Evolutionary conservation across 495 filamentous ascomycete genomes (phyloP).

Genomic region (Thermothielavioides terrestris): DNA sequence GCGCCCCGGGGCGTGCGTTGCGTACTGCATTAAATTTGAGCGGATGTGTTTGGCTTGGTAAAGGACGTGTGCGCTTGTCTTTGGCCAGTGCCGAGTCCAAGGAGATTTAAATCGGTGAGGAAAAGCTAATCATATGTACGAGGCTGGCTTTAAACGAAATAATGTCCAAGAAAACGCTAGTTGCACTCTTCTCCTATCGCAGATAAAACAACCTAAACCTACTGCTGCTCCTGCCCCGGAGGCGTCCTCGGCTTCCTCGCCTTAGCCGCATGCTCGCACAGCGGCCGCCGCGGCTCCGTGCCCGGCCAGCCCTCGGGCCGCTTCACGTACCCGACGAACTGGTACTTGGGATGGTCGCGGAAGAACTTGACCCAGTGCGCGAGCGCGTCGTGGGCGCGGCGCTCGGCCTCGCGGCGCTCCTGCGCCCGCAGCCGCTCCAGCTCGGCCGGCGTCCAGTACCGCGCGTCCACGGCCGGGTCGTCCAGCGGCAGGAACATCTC

Average conservation of each 20-base stretch:
- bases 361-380: slow-evolving; percentile 71
- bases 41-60: not conserved
- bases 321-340: slow-evolving; percentile 59
- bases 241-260: slow-evolving; percentile 33
- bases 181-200: too few species aligned
- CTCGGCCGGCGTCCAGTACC: slow-evolving; percentile 43
- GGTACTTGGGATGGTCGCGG: slow-evolving; percentile 63
- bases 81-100: not conserved
- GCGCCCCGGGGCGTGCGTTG: not conserved
- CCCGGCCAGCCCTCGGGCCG: slow-evolving; percentile 39
- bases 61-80: not conserved
- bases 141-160: too few species aligned
- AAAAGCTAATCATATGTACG: too few species aligned
- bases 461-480: slow-evolving; percentile 47
- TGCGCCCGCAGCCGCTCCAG: slow-evolving; percentile 46
- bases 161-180: not conserved
- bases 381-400: slow-evolving; percentile 48
- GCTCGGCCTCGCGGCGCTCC: slow-evolving; percentile 43
- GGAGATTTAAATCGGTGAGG: not conserved
- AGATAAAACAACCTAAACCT: too few species aligned
- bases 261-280: slow-evolving; percentile 41
- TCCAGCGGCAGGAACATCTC: slow-evolving; percentile 78
- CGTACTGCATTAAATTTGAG: not conserved
- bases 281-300: slow-evolving; percentile 30
- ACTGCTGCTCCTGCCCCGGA: slow-evolving; percentile 17